phyloP scores from a whole-genome alignment of 179 eudicot species.

The Drosera spatulata region DNA sequence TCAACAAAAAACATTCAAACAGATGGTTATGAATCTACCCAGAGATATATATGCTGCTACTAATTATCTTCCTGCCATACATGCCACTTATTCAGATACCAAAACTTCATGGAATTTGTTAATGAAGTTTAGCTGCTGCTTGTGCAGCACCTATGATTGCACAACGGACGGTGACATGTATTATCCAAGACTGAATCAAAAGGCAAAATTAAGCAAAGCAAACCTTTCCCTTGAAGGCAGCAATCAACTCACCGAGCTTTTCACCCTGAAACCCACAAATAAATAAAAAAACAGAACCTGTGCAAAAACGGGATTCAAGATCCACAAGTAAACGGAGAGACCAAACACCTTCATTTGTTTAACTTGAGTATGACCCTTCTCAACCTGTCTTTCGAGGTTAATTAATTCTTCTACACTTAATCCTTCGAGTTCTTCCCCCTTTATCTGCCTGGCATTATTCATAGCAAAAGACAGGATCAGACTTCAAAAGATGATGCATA shows the following conservation, averaged over 20 bases:
- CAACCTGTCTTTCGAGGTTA: constrained; percentile 41
- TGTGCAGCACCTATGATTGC: neutral
- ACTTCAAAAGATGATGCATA: neutral
- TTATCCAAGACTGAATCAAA: neutral
- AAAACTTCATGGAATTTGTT: neutral
- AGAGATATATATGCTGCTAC: no score
- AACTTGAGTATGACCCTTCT: constrained; percentile 29
- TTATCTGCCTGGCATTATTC: constrained; percentile 24
- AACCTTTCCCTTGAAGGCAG: constrained; percentile 38
- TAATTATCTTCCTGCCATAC: neutral
- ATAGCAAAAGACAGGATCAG: no score
- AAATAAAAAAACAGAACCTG: neutral
- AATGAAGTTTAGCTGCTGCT: no score
- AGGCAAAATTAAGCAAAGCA: constrained; percentile 4
- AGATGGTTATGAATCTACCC: no score
- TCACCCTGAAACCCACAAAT: constrained; percentile 23
- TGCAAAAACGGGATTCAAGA: neutral
- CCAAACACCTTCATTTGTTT: constrained; percentile 38
- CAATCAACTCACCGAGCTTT: constrained; percentile 21
- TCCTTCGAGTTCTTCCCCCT: constrained; percentile 52
- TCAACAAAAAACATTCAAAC: no score
- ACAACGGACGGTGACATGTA: neutral
- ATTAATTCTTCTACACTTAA: constrained; percentile 28
- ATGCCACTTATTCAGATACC: neutral
- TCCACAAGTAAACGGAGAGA: neutral